Base-by-base conservation (phyloP, 495 filamentous ascomycete genomes). In the Penicillium ucsense region DNA sequence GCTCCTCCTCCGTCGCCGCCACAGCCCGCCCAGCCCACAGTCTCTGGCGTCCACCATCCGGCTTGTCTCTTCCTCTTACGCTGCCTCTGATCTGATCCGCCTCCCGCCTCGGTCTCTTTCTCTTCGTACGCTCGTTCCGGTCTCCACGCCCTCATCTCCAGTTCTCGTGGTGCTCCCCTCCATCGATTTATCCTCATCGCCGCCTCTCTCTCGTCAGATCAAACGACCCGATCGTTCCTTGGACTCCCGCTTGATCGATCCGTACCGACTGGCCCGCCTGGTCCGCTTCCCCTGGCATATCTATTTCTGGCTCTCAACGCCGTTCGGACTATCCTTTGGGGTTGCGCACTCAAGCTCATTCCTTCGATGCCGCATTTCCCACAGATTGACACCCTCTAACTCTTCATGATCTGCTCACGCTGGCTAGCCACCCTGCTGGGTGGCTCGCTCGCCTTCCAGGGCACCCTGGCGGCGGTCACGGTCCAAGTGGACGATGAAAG, bases 401-500 rank as follows among this genome's bases (percentile, higher is more conserved):
- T 7, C 37, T 39, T 38, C 30, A 67, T 67, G 64, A 53, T 58
- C 29, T 31, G 53, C 10, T 55, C 49, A 29, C 44, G 51, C 41
- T 61, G 57, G 62, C 36, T 62, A 28, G 27, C 52, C 43, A 38
- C 54, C 35, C 47, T 61, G 10, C 45, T 72, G 52, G 49, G 57
- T 43, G 55, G 60, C 51, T 35, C 61, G 8, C 45, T 68, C 3
- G 57, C 56, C 39, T 49, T 50, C 41, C 59, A 52, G 46, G 60
- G 55, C 43, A 52, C 54, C 29, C 50, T 63, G 32, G 67, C 56
- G 34, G 66, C 59, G 9, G 55, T 73, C 35, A 50, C 57, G 11
- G 36, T 73, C 32, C 52, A 67, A 43, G 35, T 70, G 28, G 50
- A 63, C 27, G 62, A 70, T 55, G 41, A 60, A 48, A 46, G 66